Base-by-base conservation (phyloP, 208 protist genomes). In the Wallacemonas sp. region DNA sequence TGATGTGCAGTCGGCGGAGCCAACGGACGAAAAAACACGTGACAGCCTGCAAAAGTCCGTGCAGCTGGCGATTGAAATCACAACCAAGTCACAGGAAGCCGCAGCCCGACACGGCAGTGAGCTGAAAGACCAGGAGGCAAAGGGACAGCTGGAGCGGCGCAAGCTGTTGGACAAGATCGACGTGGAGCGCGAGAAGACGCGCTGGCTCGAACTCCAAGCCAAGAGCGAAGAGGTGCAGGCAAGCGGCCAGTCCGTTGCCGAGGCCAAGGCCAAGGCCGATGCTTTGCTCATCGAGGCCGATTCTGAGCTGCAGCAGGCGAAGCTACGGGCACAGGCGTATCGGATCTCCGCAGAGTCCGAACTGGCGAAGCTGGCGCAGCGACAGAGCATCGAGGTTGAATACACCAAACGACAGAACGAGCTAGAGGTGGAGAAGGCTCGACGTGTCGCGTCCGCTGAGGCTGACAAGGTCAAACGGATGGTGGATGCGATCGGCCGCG, bases 51-150 rank as follows among this genome's bases (percentile, higher is more conserved):
- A 98, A 71, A 98, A 99, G 80, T 98, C 94, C 0, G 97, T 99
- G 55, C 97, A 99, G 83, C 87, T 98, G 1, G 97, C 97, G 24
- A 99, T 99, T 78, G 94, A 99, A 77, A 99, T 99, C 63, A 98
- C 95, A 0, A 99, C 97, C 60, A 98, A 98, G 70, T 98, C 97
- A 17, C 96, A 98, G 75, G 96, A 98, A 54, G 91, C 93, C 4
- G 74, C 90, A 8, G 96, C 96, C 9, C 82, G 90, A n/a, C 93
- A 98, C 64, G 89, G 90, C 29, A 93, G 92, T 58, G 87, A 98
- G 78, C 83, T 94, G 30, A 87, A 96, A 56, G 94, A 98, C 52
- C 93, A 98, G 74, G 74, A 96, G 70, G 96, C 97, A 2, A 77
- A 88, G 57, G 92, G 92, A 30, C 68, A 92, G 52, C 83, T 99